Base-by-base conservation (phyloP, 2,329 filamentous ascomycete genomes). In the Colletotrichum graminicola region DNA sequence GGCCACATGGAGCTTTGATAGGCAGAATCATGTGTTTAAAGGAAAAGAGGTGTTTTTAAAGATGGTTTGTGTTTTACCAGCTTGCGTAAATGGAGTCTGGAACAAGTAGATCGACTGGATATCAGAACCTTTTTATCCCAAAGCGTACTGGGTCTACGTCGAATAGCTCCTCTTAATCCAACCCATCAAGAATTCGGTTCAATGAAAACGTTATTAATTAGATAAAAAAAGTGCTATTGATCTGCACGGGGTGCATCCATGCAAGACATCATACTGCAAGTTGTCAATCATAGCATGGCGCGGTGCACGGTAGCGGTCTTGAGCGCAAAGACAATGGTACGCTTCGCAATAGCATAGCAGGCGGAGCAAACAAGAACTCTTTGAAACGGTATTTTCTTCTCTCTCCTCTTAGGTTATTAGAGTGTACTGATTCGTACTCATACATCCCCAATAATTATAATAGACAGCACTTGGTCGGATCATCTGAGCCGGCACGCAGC, bases 401-500 rank as follows among this genome's bases (percentile, higher is more conserved):
- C 49, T 49, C 23, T 29, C 45, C 62, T 65, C 62, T 65, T 39
- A 16, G 26, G 23, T 51, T 64, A 69, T 64, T 69, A 69, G 59
- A 69, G 54, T 18, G 65, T 69, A 69, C 55, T 36, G 29, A 43
- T 11, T 32, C 8, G 54, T 61, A 69, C 56, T 36, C 51, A 69
- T 61, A 68, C 39, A 55, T 41, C 34, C 60, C 36, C 69, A 72
- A 69, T 61, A 69, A 69, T 56, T 61, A 73, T n/a, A 64, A 65
- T 34, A 62, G 63, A 70, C 61, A 66, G 69, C 65, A 69, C 68
- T 61, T 74, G 59, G 62, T 73, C 66, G 49, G 57, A 74, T 65
- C 68, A 69, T 60, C 72, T 72, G 65, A 69, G 54, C 34, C 54
- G 69, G 69, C 69, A 69, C 69, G 18, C 69, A 69, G 69, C 66